These are phyloP conservation scores for Begonia peltatifolia DNA, from an alignment of 306 rosid genomes.

Conservation along the genomic window DNA sequence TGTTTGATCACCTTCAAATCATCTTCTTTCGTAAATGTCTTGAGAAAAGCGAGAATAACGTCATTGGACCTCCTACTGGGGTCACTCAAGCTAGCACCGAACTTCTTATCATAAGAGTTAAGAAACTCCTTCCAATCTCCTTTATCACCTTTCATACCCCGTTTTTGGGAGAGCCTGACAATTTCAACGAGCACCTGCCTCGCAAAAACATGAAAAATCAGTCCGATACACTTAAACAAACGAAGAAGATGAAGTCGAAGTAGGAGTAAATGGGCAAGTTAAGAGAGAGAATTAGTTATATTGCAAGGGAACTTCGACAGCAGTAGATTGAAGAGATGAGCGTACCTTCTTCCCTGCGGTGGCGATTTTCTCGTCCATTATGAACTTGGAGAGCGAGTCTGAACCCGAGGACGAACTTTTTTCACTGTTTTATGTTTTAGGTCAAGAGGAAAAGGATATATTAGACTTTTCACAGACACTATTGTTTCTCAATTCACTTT, in stretches of 20 bases:
- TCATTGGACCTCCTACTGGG: constrained; percentile 54
- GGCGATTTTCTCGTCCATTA: constrained; percentile 42
- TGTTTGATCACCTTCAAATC: constrained; percentile 38
- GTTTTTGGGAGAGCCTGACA: constrained; percentile 52
- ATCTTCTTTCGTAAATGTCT: constrained; percentile 37
- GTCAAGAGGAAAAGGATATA: too few relatives aligned
- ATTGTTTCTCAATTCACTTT: too few relatives aligned
- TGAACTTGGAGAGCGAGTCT: too few relatives aligned
- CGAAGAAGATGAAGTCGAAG: neutral
- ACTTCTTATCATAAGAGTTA: constrained; percentile 29
- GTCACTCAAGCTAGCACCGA: constrained; percentile 62
- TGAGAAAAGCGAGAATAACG: constrained; percentile 45
- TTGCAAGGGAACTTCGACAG: neutral
- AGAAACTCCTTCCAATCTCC: constrained; percentile 85
- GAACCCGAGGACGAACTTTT: too few relatives aligned
- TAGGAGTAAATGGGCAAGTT: neutral
- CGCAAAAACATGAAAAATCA: constrained; percentile 21
- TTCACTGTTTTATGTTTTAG: too few relatives aligned
- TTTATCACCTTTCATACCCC: constrained; percentile 42
- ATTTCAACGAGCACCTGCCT: constrained; percentile 22
- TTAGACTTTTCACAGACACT: too few relatives aligned
- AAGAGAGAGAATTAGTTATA: neutral
- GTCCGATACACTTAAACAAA: neutral
- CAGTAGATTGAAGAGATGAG: neutral
- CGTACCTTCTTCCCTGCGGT: constrained; percentile 49